phyloP scores from a whole-genome alignment of 345 rosid species.

The Populus nigra region DNA sequence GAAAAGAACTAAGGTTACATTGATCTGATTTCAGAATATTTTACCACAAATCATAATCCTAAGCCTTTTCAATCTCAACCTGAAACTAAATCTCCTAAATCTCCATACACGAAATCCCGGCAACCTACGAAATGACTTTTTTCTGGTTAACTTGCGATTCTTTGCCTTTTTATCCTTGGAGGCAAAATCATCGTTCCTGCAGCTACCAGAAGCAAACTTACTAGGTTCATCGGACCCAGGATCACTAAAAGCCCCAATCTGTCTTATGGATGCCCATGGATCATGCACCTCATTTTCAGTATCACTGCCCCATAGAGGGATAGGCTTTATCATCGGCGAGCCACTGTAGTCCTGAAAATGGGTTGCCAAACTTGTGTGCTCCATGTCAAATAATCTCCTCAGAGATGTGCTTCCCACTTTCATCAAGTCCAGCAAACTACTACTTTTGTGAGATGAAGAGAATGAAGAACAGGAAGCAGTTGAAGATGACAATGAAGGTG shows the following conservation, averaged over 20 bases:
- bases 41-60: constrained; percentile 47
- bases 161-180: not conserved
- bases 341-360: constrained; percentile 47
- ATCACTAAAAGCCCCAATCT: not conserved
- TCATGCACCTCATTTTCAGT: constrained; percentile 27
- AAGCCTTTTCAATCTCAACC: constrained; percentile 36
- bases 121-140: constrained; percentile 43
- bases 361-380: constrained; percentile 45
- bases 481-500: constrained; percentile 17
- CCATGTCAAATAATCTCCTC: constrained; percentile 52
- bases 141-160: constrained; percentile 34
- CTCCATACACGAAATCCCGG: constrained; percentile 42
- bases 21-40: constrained; percentile 16
- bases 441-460: constrained; percentile 24
- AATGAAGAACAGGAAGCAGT: constrained; percentile 25
- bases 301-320: constrained; percentile 50
- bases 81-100: constrained; percentile 32
- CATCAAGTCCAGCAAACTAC: constrained; percentile 43
- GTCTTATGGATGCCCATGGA: constrained; percentile 43
- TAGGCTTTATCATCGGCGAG: constrained; percentile 38
- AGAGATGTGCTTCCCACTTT: constrained; percentile 42
- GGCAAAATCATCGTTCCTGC: constrained; percentile 4
- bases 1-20: not conserved
- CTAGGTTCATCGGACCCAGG: constrained; percentile 4
- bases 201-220: constrained; percentile 30